Evolutionary conservation across 345 rosid species (phyloP), one percentile per base, ranked within the genome.

Genomic region (Kandelia obovata): DNA sequence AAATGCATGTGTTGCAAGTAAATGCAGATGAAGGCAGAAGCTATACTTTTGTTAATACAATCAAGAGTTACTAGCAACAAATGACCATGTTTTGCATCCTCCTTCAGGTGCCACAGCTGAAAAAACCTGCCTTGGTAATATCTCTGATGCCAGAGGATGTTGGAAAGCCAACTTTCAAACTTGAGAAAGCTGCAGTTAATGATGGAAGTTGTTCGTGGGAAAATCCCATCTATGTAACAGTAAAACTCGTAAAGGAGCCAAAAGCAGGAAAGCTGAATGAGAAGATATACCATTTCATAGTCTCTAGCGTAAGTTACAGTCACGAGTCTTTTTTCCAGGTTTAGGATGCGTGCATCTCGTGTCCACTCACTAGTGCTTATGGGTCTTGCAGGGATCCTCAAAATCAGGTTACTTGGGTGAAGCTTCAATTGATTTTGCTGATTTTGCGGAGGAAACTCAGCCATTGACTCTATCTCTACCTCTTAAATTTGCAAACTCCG

Each of bases 41-140:
- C 16, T 30, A 53, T 8, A 32, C 34, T 75, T 64, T 35, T 19
- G 28, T 53, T 25, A 21, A 31, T 61, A 28, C 53, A 64, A 56
- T 57, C 39, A 53, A 32, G 47, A 64, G 63, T 65, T 46, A 21
- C 30, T 10, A 61, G 66, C 11, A 62, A 23, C 6, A 32, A 73
- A 67, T 78, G 2, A 79, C 75, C 80, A 65, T 73, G 57, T 73
- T 66, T 68, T 37, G 58, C 28, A 30, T 71, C 71, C 69, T 64
- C 52, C n/a, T 67, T 62, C 85, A 95, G 99, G 96, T 95, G 69
- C 97, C 97, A 17, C 77, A 69, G 75, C 74, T 89, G 77, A 95
- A 92, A 82, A 95, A 90, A 75, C 77, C 94, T 25, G 85, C 87
- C n/a, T 80, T 71, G 39, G 32, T 53, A 6, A 61, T 77, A 59